Base-by-base conservation (phyloP, 306 rosid genomes). In the Canavalia gladiata region DNA sequence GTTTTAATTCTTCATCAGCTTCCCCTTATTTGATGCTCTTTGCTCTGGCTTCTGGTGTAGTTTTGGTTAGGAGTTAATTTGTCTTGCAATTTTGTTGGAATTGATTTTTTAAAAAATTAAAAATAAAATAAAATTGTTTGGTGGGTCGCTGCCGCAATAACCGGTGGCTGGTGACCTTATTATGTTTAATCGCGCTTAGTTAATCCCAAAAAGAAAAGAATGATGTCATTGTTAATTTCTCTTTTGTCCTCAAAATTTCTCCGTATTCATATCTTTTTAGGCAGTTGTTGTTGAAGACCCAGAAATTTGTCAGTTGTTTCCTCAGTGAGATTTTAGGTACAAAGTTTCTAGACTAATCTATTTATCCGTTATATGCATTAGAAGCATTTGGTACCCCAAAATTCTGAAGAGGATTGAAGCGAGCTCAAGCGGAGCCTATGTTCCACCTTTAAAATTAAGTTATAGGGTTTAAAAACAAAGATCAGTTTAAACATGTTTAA, bases 391-490 rank as follows among this genome's bases (percentile, higher is more conserved):
- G 37, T 6, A 34, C 74, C 57, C 65, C 50, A 37, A 64, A 62
- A 57, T 66, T 45, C 8, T 42, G 42, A 29, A 0, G 33, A 60
- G 6, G 30, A 30, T 31, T 34, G 45, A 7, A 39, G 34, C 45
- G 0, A 7, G 5, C 54, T 65, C 56, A 10, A 49, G 7, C 5
- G 43, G 42, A 74, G 60, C 13, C 45, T n/a, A 31, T 67, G 25
- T 72, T 57, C 45, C 43, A 30, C 25, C 52, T 47, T 0, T 35
- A 62, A 55, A 33, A 28, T 25, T 28, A 60, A 56, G 52, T 41
- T 82, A 31, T 85, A 85, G 85, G 78, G 77, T 47, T 79, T 80
- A 28, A 29, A 70, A 31, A 62, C 5, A 6, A 37, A 35, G 30
- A 82, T 56, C 47, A 30, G 54, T 51, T 58, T 59, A 28, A 34